Evolutionary conservation across 2,329 filamentous ascomycete species (phyloP), one percentile per base, ranked within the genome.

Genomic region (Verticillium nubilum): DNA sequence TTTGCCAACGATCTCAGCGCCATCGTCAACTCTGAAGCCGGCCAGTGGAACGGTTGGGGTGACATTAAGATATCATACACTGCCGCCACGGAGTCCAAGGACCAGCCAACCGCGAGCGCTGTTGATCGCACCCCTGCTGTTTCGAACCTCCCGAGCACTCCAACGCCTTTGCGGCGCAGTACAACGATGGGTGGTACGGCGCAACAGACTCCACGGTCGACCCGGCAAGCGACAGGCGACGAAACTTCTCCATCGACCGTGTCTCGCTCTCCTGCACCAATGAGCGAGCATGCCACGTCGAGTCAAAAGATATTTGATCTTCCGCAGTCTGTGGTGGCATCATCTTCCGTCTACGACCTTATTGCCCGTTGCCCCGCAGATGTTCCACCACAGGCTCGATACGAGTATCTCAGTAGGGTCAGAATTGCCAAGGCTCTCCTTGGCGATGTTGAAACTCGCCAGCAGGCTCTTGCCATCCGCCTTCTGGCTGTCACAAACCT

Each of bases 401-500:
- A 96, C 69, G 95, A 98, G 65, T 80, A 94, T 35, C 85, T 99
- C 52, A 88, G 94, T 66, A 89, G 91, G 58, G 76, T 97, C 25
- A 88, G 95, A 60, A 85, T 90, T 60, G 91, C 92, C n/a, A 90
- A 92, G 72, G 91, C 91, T 15, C 80, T 99, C 60, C 79, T 85
- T 31, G 82, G 80, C 1, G 87, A 89, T 1, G 71, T 80, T 13
- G 81, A 87, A 60, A 84, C 84, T 25, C 86, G 92, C 52, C 89
- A 92, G 69, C 83, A 90, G 66, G 86, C 94, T 17, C 80, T 99
- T 55, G 86, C 89, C 35, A 86, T 94, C 58, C 89, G 94, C 31
- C 79, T 98, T 37, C 80, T 99, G 50, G 92, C 94, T 15, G 88
- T 98, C 61, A 90, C 91, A 26, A 99, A 98, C 67, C 74, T 99